Conservation (phyloP, 2,329 filamentous ascomycete genomes). For the Hypoxylon sp. region DNA sequence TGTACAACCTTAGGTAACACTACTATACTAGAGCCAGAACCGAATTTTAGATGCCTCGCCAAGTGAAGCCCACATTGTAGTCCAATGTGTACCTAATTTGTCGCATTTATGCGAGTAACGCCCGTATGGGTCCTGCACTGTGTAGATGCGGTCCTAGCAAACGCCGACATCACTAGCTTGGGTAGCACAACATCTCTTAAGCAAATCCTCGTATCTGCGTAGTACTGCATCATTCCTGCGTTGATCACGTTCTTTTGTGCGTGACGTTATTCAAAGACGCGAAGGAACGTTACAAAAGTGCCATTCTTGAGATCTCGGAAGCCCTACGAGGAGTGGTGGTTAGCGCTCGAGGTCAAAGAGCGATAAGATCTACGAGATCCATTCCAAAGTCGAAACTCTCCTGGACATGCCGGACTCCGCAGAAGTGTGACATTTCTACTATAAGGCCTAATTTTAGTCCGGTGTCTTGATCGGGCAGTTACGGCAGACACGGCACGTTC, state of each 20-base stretch:
- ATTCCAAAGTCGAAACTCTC: constrained; percentile 5
- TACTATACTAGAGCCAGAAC: too few species aligned
- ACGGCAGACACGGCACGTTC: neutral
- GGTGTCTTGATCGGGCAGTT: neutral
- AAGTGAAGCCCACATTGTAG: neutral
- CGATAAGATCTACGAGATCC: neutral
- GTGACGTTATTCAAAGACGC: neutral
- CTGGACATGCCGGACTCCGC: neutral
- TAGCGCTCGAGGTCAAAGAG: neutral
- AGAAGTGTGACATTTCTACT: neutral
- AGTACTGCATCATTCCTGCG: constrained; percentile 8
- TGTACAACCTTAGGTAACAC: neutral
- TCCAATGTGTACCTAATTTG: neutral
- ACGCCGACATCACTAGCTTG: constrained; percentile 11
- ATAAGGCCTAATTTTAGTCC: neutral
- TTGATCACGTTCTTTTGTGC: neutral
- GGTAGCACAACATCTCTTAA: neutral
- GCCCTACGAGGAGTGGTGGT: neutral
- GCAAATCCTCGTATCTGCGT: constrained; percentile 10
- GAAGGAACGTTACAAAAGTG: neutral
- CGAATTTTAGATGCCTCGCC: too few species aligned
- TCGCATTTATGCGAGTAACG: constrained; percentile 3
- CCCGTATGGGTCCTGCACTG: constrained; percentile 23
- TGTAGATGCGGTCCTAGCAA: constrained; percentile 1
- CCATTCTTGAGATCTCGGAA: neutral